These are phyloP conservation scores for Candida quercuum DNA, from an alignment of 805 yeast genomes.

Conservation along the genomic window DNA sequence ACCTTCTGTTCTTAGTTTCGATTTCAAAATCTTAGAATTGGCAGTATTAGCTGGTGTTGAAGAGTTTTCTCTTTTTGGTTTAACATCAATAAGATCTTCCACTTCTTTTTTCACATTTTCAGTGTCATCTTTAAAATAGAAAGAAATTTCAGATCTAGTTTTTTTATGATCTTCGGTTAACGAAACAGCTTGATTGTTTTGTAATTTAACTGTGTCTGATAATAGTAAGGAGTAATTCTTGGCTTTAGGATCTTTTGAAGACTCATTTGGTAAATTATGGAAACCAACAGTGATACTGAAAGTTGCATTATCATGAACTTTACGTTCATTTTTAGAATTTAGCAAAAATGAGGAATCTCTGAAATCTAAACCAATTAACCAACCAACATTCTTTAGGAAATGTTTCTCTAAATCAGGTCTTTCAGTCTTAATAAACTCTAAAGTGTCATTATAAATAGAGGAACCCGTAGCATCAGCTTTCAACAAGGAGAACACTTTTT, in stretches of 20 bases:
- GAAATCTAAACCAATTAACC: slow-evolving; percentile 85
- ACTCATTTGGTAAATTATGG: slow-evolving; percentile 47
- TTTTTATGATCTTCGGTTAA: slow-evolving; percentile 75
- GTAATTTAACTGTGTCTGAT: slow-evolving; percentile 75
- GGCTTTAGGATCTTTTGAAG: slow-evolving; percentile 40
- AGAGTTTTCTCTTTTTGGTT: slow-evolving; percentile 25
- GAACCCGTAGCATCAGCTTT: slow-evolving; percentile 61
- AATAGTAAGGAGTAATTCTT: slow-evolving; percentile 66
- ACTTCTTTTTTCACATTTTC: slow-evolving; percentile 34
- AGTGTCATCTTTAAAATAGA: slow-evolving; percentile 71
- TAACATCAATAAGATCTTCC: slow-evolving; percentile 34
- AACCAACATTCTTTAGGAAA: slow-evolving; percentile 79
- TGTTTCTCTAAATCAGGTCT: slow-evolving; percentile 59
- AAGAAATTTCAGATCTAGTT: slow-evolving; percentile 69
- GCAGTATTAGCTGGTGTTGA: slow-evolving; percentile 22
- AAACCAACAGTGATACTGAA: slow-evolving; percentile 77
- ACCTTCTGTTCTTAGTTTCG: slow-evolving; percentile 74
- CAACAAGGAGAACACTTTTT: slow-evolving; percentile 50
- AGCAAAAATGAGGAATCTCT: slow-evolving; percentile 74
- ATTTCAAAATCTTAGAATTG: slow-evolving; percentile 64
- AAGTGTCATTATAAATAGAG: slow-evolving; percentile 60
- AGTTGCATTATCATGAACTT: slow-evolving; percentile 65
- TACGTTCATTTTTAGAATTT: slow-evolving; percentile 66
- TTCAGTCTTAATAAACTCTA: slow-evolving; percentile 53
- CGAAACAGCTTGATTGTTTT: slow-evolving; percentile 49